These are phyloP conservation scores for Eremochloa ophiuroides DNA, from an alignment of 176 grass and related monocot genomes.

Conservation along the genomic window DNA sequence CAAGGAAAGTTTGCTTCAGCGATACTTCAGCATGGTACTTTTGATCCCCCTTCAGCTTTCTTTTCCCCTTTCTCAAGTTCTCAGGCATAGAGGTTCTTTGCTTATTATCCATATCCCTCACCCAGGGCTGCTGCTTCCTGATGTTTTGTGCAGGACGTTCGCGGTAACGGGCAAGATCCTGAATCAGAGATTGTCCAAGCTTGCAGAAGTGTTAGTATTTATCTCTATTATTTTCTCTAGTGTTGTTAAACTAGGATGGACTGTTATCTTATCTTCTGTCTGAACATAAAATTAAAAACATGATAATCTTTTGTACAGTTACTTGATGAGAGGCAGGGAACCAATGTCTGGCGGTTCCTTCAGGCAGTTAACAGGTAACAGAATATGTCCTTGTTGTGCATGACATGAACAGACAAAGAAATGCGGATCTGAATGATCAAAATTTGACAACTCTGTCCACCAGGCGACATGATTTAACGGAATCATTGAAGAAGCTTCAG, in stretches of 20 bases:
- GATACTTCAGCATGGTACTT: constrained; percentile 92
- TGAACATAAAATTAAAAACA: neutral
- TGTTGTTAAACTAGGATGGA: neutral
- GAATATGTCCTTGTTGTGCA: neutral
- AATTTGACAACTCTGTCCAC: neutral
- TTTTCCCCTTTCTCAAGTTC: neutral
- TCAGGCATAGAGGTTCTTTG: neutral
- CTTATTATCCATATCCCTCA: neutral
- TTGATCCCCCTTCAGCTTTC: neutral
- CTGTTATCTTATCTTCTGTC: neutral
- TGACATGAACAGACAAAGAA: neutral
- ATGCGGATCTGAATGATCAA: neutral
- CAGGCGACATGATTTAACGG: constrained; percentile 77
- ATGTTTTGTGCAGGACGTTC: constrained; percentile 67
- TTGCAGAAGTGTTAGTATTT: constrained; percentile 86
- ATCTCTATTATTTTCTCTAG: neutral
- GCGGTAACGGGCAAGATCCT: constrained; percentile 65
- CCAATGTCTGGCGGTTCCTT: constrained; percentile 88
- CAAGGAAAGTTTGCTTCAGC: constrained; percentile 84
- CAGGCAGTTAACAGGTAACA: constrained; percentile 73
- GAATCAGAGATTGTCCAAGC: constrained; percentile 94
- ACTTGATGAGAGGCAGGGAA: constrained; percentile 73
- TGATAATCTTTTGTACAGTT: constrained; percentile 50
- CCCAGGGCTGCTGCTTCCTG: neutral
- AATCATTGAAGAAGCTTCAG: constrained; percentile 76